phyloP scores from a whole-genome alignment of 805 yeast genomes.

The Metschnikowia colocasiae region DNA sequence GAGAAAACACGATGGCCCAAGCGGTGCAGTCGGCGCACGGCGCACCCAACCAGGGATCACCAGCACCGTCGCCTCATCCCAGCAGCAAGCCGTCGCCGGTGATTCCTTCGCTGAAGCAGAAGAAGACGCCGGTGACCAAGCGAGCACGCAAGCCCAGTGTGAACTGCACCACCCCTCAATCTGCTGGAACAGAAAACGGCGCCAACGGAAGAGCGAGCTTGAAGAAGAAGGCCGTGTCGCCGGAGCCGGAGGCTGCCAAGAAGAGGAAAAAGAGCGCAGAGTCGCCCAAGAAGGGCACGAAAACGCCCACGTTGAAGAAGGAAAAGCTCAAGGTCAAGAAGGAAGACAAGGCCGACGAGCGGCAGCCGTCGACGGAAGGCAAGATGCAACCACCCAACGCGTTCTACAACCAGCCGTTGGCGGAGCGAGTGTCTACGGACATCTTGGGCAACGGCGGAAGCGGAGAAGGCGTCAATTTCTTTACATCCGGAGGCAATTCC shows the following conservation, averaged over 20 bases:
- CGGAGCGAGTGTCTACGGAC: constrained; percentile 35
- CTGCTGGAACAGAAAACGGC: constrained; percentile 14
- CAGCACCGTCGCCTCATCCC: constrained; percentile 34
- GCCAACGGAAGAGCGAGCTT: constrained; percentile 3
- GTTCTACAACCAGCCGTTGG: constrained; percentile 23
- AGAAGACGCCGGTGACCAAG: constrained; percentile 31
- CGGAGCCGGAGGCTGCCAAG: constrained; percentile 32
- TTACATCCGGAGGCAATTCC: constrained; percentile 21
- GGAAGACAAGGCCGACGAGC: constrained; percentile 10
- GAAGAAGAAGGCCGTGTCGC: constrained; percentile 9
- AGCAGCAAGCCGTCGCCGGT: constrained; percentile 35
- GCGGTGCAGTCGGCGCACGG: constrained; percentile 14
- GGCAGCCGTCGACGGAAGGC: background rate
- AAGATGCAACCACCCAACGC: constrained; percentile 26
- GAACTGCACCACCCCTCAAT: constrained; percentile 17
- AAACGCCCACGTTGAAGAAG: constrained; percentile 16
- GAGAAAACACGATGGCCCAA: constrained; percentile 10
- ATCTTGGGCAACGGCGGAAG: constrained; percentile 24
- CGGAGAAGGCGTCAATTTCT: constrained; percentile 21
- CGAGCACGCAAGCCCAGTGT: constrained; percentile 33
- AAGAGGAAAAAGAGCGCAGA: constrained; percentile 32
- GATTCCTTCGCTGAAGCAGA: constrained; percentile 22
- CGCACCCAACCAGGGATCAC: constrained; percentile 16
- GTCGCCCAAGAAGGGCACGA: constrained; percentile 32
- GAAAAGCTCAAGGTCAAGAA: constrained; percentile 18